Evolutionary conservation across 2,329 filamentous ascomycete genomes (phyloP), one percentile per base, ranked within the genome.

Genomic region (Aulographum hederae): DNA sequence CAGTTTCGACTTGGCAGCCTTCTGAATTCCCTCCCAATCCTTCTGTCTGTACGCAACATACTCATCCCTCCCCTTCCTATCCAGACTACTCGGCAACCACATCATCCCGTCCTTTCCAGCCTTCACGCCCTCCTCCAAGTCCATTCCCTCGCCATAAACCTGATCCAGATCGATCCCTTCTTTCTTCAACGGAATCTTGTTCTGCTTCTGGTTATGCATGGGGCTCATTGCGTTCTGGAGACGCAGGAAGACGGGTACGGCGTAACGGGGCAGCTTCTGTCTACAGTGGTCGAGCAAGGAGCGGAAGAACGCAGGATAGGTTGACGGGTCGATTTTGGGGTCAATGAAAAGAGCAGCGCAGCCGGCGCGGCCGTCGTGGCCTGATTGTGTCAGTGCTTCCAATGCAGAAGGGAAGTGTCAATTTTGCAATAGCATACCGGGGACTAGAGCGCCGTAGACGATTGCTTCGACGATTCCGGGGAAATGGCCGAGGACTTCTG

Each of bases 171-270:
- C 66, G 11, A 78, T 65, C 0, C 75, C 76, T 39, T 78, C 73
- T 28, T 67, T 65, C 43, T 74, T 62, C 28, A 82, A 54, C 0
- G 72, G 72, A 2, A 73, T 65, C 48, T 85, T 85, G 46, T 81
- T 79, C 52, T 82, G 78, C 54, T 85, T 85, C 48, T 81, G 77
- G 43, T 82, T 85, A 46, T 78, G 73, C 42, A 71, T 76, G 4
- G 73, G 67, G 17, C 62, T 67, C 34, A 65, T 60, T 21, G 57
- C 57, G 26, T 63, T 54, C 15, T 78, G 62, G 13, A 80, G 51
- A 1, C 78, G 60, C 26, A 84, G 43, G 53, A 85, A 85, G 2
- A 82, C 53, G 0, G 79, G 79, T 2, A 85, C 75, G 0, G 78
- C 79, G 43, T 84, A 85, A 38, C 63, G 65, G 0, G 79, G 78